Conservation (phyloP, 352 stramenopile genomes). For the Globisporangium viniferum region DNA sequence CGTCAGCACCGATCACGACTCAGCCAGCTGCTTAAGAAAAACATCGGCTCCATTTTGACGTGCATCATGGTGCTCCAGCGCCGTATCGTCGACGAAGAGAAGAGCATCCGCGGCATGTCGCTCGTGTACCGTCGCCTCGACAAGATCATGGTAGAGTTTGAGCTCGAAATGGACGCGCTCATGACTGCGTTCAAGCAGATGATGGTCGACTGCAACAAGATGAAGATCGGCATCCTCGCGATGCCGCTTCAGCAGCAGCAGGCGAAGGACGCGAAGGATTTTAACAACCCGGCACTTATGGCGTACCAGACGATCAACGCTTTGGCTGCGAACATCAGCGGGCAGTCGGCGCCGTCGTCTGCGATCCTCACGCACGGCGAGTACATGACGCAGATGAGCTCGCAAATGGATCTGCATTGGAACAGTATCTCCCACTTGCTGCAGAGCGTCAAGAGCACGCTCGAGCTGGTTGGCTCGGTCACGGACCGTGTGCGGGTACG, state of each 20-base stretch:
- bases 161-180: conserved; percentile 64
- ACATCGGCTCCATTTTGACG: conserved; percentile 67
- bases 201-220: conserved; percentile 73
- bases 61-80: conserved; percentile 73
- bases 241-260: conserved; percentile 71
- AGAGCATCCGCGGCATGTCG: conserved; percentile 74
- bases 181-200: conserved; percentile 72
- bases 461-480: conserved; percentile 60
- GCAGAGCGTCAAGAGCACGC: conserved; percentile 72
- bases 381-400: conserved; percentile 86
- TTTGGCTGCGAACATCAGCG: conserved; percentile 67
- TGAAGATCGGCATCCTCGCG: conserved; percentile 75
- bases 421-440: conserved; percentile 83
- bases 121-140: conserved; percentile 71
- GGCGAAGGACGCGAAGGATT: conserved; percentile 50
- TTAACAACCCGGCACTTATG: conserved; percentile 60
- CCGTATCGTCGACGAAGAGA: conserved; percentile 74
- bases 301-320: conserved; percentile 84
- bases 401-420: conserved; percentile 84
- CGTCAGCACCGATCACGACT: conserved; percentile 66
- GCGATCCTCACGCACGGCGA: conserved; percentile 80
- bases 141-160: conserved; percentile 53
- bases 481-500: conserved; percentile 63
- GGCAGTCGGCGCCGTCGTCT: conserved; percentile 46
- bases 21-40: conserved; percentile 67